Conservation (phyloP, 1,284 basidiomycete species). For the Ganoderma sp. region DNA sequence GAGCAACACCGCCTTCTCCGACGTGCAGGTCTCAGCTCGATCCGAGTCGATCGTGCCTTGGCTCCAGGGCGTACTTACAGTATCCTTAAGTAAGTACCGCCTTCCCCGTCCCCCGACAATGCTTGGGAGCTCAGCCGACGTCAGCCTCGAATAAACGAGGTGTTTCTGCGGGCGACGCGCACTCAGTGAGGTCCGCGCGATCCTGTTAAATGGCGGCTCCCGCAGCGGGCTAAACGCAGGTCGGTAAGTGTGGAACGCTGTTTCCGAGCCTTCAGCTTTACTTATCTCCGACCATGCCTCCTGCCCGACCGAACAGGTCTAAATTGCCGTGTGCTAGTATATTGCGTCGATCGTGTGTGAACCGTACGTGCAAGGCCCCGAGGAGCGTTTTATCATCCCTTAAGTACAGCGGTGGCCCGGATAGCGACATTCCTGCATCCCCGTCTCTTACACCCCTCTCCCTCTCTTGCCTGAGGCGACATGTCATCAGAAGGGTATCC, state of each 20-base stretch:
- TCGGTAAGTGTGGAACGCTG: not conserved
- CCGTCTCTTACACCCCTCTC: not conserved
- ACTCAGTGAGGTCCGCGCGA: not conserved
- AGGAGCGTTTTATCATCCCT: not conserved
- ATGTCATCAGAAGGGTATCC: conserved; percentile 32
- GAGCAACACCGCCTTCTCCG: too few relatives aligned
- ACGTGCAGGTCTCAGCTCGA: too few relatives aligned
- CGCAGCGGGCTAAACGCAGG: too few relatives aligned
- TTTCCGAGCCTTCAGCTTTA: not conserved
- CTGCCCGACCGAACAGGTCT: not conserved
- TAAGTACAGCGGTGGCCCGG: not conserved
- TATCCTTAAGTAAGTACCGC: too few relatives aligned
- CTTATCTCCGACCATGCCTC: not conserved
- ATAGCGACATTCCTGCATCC: not conserved
- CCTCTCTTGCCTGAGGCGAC: not conserved
- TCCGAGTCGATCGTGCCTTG: too few relatives aligned
- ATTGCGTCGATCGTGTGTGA: not conserved
- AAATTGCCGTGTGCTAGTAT: not conserved
- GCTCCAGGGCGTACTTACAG: too few relatives aligned
- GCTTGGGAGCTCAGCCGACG: not conserved
- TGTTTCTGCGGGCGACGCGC: not conserved
- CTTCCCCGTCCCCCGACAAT: not conserved
- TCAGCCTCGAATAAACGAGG: not conserved
- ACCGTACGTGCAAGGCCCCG: too few relatives aligned
- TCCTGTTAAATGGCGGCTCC: too few relatives aligned